Evolutionary conservation across 2,329 filamentous ascomycete genomes (phyloP).

Genomic region (Rasamsonia emersonii): DNA sequence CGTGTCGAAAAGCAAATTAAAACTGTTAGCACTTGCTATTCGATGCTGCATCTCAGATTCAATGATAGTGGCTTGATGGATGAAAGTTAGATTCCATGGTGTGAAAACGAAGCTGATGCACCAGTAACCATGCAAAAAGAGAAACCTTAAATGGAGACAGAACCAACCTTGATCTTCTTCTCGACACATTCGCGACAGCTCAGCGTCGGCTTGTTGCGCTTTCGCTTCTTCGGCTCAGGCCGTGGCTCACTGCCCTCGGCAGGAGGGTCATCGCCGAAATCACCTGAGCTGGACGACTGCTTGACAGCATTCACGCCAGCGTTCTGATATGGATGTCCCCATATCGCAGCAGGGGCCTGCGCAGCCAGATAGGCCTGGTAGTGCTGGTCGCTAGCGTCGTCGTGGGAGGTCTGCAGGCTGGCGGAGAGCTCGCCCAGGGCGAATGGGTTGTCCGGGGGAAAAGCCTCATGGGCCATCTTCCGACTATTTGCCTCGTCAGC

Average conservation of each 20-base stretch:
- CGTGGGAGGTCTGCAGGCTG: slow-evolving; percentile 3
- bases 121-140: not conserved
- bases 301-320: too few species aligned
- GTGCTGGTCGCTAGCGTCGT: not conserved
- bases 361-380: too few species aligned
- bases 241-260: not conserved
- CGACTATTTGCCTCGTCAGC: too few species aligned
- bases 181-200: slow-evolving; percentile 9
- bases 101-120: too few species aligned
- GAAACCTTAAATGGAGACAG: not conserved
- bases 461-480: not conserved
- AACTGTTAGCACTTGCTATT: too few species aligned
- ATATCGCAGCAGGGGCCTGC: too few species aligned
- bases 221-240: slow-evolving; percentile 5
- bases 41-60: too few species aligned
- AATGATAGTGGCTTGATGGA: too few species aligned
- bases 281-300: too few species aligned
- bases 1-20: too few species aligned
- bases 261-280: not conserved
- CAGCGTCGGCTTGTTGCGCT: slow-evolving; percentile 7
- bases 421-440: slow-evolving; percentile 1
- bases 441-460: slow-evolving; percentile 1
- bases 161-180: slow-evolving; percentile 10
- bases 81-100: too few species aligned
- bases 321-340: too few species aligned